Base-by-base conservation (phyloP, 2,329 filamentous ascomycete genomes). In the Botrytis elliptica region DNA sequence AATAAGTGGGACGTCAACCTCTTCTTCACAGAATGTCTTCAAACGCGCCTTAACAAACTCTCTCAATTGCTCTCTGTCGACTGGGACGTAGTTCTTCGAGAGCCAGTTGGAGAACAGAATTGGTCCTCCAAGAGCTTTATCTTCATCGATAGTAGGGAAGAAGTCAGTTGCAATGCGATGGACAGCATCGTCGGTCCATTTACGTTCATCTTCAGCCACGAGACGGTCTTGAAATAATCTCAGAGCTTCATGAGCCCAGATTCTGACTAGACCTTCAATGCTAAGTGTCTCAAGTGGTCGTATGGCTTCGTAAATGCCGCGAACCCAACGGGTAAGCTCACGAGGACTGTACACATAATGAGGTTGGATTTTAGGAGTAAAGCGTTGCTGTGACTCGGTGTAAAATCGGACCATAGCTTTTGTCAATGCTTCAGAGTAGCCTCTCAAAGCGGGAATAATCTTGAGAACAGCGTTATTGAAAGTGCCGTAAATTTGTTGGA, bases 71-170 rank as follows among this genome's bases (percentile, higher is more conserved):
- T 99, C 96, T 77, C 96, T 93, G 80, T 97, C 94, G 57, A 99
- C 96, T 10, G 96, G 96, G 18, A 98, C 90, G 80, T 99, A 99
- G 82, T 99, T 93, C 89, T 97, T 98, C 20, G 95, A 98, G 9
- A 99, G 88, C 96, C 96, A 99, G 84, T 99, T 99, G 10, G 97
- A 99, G 87, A 97, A 99, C 73, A 99, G 85, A 72, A 99, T 98
- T 0, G 96, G 97, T 0, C 94, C 94, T 77, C 93, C 93, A 44
- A 99, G 88, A 66, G 96, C 95, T 82, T 94, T 92, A 62, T 92
- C 88, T 78, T 98, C 93, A 75, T 99, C 93, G 75, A 99, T 93
- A n/a, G 91, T 97, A 0, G 96, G 96, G 88, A 99, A 99, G 81
- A 93, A 90, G 75, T 98, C 93, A 60, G 96, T 84, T 0, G 96